phyloP scores from a whole-genome alignment of 1,139 yeast genomes.

The Saccharomyces hybrid region DNA sequence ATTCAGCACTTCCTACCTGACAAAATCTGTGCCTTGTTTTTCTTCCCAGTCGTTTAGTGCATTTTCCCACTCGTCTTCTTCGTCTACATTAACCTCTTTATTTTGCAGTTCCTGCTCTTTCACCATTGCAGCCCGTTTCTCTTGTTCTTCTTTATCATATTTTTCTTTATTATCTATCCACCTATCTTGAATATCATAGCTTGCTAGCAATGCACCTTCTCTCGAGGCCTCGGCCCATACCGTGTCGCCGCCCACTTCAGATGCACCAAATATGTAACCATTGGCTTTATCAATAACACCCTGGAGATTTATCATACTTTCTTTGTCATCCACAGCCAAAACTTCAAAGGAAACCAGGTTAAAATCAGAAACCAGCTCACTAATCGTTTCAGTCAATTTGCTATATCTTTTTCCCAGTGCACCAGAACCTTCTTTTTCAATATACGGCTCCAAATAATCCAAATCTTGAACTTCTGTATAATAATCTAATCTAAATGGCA shows the following conservation, averaged over 20 bases:
- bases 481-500: slow-evolving; percentile 72
- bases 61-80: slow-evolving; percentile 55
- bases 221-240: slow-evolving; percentile 94
- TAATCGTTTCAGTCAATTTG: slow-evolving; percentile 67
- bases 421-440: slow-evolving; percentile 50
- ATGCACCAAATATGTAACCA: slow-evolving; percentile 87
- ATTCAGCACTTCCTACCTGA: slow-evolving; percentile 9
- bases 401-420: slow-evolving; percentile 57
- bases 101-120: slow-evolving; percentile 34
- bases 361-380: slow-evolving; percentile 79
- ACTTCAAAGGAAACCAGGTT: slow-evolving; percentile 87
- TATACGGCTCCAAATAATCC: slow-evolving; percentile 56
- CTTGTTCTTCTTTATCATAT: slow-evolving; percentile 61
- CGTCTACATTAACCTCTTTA: slow-evolving; percentile 46
- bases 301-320: slow-evolving; percentile 78
- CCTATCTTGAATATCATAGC: slow-evolving; percentile 80
- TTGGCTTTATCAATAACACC: slow-evolving; percentile 80
- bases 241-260: slow-evolving; percentile 91
- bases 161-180: slow-evolving; percentile 84
- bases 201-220: slow-evolving; percentile 48
- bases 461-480: slow-evolving; percentile 92
- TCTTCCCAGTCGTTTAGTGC: slow-evolving; percentile 62
- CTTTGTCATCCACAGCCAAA: slow-evolving; percentile 81
- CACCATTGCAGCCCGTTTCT: slow-evolving; percentile 33
- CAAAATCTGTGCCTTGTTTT: slow-evolving; percentile 26